Evolutionary conservation across 352 stramenopile genomes (phyloP).

Genomic region (Pythium periplocum): DNA sequence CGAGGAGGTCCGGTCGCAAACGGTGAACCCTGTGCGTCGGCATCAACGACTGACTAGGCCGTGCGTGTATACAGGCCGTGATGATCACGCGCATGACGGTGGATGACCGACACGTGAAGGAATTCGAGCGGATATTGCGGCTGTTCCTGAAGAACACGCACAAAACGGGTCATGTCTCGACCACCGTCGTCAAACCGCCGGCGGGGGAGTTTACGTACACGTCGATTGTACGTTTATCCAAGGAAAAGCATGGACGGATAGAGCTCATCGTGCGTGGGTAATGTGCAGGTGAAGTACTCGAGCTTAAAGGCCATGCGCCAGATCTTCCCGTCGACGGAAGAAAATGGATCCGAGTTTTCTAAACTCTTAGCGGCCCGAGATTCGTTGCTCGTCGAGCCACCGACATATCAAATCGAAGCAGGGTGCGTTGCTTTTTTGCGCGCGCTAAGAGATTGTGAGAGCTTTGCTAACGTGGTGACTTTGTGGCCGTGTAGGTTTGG

Average conservation of each 20-base stretch:
- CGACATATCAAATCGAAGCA: conserved; percentile 81
- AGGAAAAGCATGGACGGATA: neutral
- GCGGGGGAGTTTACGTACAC: conserved; percentile 76
- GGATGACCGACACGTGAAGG: conserved; percentile 61
- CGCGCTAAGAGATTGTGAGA: too few species aligned
- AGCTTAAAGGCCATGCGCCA: conserved; percentile 64
- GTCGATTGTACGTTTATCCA: conserved; percentile 54
- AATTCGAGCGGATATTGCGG: conserved; percentile 73
- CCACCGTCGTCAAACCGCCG: conserved; percentile 71
- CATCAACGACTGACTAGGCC: too few species aligned
- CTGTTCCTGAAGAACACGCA: conserved; percentile 81
- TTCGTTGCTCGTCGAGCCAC: conserved; percentile 68
- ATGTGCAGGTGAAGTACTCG: conserved; percentile 69
- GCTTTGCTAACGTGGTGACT: too few species aligned
- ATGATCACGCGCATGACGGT: conserved; percentile 83
- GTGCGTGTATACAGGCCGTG: conserved; percentile 33
- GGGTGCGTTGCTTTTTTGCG: conserved; percentile 22
- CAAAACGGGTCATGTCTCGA: conserved; percentile 74
- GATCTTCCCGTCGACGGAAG: conserved; percentile 61
- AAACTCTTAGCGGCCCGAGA: conserved; percentile 71
- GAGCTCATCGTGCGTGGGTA: neutral
- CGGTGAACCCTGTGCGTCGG: neutral
- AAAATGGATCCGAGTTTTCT: conserved; percentile 68
- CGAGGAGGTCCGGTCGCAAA: conserved; percentile 44
- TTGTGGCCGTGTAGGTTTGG: conserved; percentile 32